Evolutionary conservation across 805 yeast genomes (phyloP), one percentile per base, ranked within the genome.

Genomic region (Candida khao-thaluensis): DNA sequence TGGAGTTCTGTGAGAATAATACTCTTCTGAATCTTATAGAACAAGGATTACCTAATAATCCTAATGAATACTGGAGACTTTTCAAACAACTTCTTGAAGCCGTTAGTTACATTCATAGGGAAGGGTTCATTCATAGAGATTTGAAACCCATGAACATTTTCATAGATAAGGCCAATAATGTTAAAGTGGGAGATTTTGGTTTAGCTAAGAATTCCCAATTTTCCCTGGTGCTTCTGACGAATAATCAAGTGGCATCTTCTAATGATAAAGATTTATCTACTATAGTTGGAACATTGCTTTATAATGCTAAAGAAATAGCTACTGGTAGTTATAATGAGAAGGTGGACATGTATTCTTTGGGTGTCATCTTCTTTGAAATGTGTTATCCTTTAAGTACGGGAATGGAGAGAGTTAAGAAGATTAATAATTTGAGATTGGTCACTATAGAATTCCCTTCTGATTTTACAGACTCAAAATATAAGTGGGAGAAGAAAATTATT

Each of bases 1-100:
- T 93, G 99, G 99, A 93, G 59, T 93, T 93, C 53, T 93, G 99
- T 63, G 99, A 93, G 54, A 93, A 91, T 55, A 87, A 86, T 42
- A 91, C 99, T 0, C 63, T 93, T 20, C 75, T 76, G 37, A 96
- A 93, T 62, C 66, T 93, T 44, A 91, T 93, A 33, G 76, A 72
- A 38, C 76, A 78, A 28, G 89, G 88, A 0, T 68, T 93, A 9
- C 85, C 82, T 4, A 66, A 66, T 7, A 78, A 85, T 35, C 68
- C 86, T 0, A 84, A 78, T 42, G 95, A 86, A 50, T 91, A 90
- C 55, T 93, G 97, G 96, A 71, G 96, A 43, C 68, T 91, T 4
- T 75, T 93, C 47, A 71, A 96, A 30, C 97, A 91, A 56, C 77
- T 90, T 3, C 62, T 90, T 17, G 97, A 91, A 52, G 99, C 96